Evolutionary conservation across 2,329 filamentous ascomycete species (phyloP), one percentile per base, ranked within the genome.

Genomic region (Iodosphaeria phyllophila): DNA sequence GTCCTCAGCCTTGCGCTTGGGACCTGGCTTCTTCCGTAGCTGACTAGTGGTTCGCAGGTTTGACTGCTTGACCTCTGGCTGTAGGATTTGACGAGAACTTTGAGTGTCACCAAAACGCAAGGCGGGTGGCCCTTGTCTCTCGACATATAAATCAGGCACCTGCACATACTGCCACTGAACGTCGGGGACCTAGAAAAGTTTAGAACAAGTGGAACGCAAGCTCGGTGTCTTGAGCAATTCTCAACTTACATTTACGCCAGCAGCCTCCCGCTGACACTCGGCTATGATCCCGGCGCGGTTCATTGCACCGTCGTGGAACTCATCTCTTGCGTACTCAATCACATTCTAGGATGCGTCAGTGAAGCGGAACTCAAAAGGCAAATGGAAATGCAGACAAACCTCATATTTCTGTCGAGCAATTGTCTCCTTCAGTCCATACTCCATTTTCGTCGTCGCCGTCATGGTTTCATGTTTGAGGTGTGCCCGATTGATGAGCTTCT

Each of bases 1-100:
- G 15, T 54, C 56, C 9, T 53, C 55, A 5, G 61, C 54, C 36
- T 56, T 63, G 13, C 63, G 56, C 46, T 67, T 69, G 39, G 48
- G 22, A 36, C 32, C 26, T 10, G 35, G 25, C n/a, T n/a, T n/a
- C n/a, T n/a, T n/a, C n/a, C 26, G n/a, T n/a, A n/a, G n/a, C n/a
- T n/a, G n/a, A n/a, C n/a, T n/a, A n/a, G n/a, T n/a, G n/a, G n/a
- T n/a, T n/a, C 7, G 7, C 19, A 9, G 25, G 12, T 18, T 17
- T 27, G n/a, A 20, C n/a, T n/a, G 14, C 14, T 22, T 21, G 19
- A 13, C 4, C 19, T 10, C 7, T 20, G 19, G n/a, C 19, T 20
- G 19, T 16, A 20, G 25, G 12, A 49, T 36, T 34, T 41, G 25
- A 34, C 48, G 32, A 32, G 38, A 35, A 22, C 32, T 43, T 35